Evolutionary conservation across 225 moss, liverwort and hornwort species (phyloP), one percentile per base, ranked within the genome.

Genomic region (Asterella californica): DNA sequence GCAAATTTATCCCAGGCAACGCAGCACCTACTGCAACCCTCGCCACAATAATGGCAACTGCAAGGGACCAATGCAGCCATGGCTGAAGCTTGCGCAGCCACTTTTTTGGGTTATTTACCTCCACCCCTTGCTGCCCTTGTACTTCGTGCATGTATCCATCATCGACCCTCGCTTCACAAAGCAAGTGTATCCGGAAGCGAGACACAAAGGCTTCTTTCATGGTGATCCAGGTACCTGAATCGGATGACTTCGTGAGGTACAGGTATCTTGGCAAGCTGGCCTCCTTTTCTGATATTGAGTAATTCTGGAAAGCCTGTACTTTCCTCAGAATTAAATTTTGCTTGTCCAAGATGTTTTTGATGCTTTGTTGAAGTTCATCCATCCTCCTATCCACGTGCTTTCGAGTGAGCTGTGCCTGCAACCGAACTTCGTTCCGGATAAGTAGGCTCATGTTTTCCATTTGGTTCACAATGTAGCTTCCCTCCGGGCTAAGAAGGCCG

Each of bases 81-180:
- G 78, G 78, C 45, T 64, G 65, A 50, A 68, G 30, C 46, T 53
- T 67, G 32, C 33, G 47, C 65, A 79, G 27, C 78, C 78, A 79
- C 30, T 69, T 48, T 22, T 66, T 29, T 21, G 29, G 50, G 9
- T 36, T 69, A 21, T 49, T 48, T 22, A 79, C 34, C 49, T 68
- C 53, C 19, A 79, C 53, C 32, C 78, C 78, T 29, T 52, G 68
- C 25, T 79, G 78, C 33, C 66, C 67, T 21, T 50, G 19, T 48
- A 79, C 67, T 21, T 53, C 50, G 33, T 79, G 53, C 33, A 59
- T 25, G 37, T 70, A 15, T 2, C 71, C 70, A 70, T 72, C 71
- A 36, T 70, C 52, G 10, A 14, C 50, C n/a, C 78, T 29, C 54
- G 70, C 70, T 71, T 79, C 79, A 57, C 79, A 79, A 36, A 79